Conservation (phyloP, 345 rosid species). For the Hevea brasiliensis region DNA sequence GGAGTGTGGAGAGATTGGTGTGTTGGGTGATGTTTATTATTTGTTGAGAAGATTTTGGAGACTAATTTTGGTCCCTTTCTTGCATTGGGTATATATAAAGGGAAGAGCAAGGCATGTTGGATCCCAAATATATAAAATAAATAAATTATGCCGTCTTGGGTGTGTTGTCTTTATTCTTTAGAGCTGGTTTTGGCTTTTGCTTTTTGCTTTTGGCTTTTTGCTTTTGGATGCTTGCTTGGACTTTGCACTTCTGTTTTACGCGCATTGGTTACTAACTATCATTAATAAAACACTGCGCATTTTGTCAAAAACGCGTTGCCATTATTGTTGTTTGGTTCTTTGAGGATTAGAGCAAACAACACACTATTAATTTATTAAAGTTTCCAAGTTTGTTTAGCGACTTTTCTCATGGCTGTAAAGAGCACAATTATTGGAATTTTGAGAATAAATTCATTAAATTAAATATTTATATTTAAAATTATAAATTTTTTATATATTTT, state of each 20-base stretch:
- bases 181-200: no score
- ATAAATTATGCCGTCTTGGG: no score
- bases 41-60: not conserved
- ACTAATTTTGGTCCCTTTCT: not conserved
- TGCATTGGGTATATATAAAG: not conserved
- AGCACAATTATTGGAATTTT: no score
- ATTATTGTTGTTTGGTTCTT: conserved; percentile 1
- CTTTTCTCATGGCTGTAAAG: no score
- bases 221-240: not conserved
- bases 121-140: no score
- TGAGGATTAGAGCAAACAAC: no score
- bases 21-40: not conserved
- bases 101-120: not conserved
- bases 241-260: not conserved
- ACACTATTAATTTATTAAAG: no score
- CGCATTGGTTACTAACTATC: not conserved
- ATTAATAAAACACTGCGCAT: not conserved
- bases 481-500: no score
- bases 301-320: conserved; percentile 29
- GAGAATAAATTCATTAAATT: no score
- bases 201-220: not conserved
- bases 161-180: no score
- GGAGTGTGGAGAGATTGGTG: not conserved
- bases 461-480: no score
- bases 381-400: no score